Evolutionary conservation across 768 basidiomycete genomes (phyloP).

Genomic region (Tylopilus sp.): DNA sequence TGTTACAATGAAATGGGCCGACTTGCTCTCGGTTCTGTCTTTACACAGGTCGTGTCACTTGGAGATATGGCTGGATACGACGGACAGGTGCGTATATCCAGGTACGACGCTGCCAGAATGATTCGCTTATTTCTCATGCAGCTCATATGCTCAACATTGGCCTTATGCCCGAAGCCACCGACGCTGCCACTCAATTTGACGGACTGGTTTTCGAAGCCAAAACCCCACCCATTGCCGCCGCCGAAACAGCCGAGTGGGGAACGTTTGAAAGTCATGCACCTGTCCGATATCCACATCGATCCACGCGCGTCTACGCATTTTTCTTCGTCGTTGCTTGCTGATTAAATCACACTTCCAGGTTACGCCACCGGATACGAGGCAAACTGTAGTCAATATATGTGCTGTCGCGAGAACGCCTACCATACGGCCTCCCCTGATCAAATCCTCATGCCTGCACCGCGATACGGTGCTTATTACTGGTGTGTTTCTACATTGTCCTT

Average conservation of each 20-base stretch:
- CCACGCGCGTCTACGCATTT: slow-evolving; percentile 37
- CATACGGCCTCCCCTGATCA: slow-evolving; percentile 47
- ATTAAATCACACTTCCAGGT: slow-evolving; percentile 34
- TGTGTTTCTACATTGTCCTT: not conserved
- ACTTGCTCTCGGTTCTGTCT: too few relatives aligned
- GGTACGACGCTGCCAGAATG: not conserved
- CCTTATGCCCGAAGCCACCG: slow-evolving; percentile 28
- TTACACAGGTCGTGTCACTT: too few relatives aligned
- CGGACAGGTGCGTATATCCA: slow-evolving; percentile 38
- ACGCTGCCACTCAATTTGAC: slow-evolving; percentile 37
- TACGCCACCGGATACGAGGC: slow-evolving; percentile 66
- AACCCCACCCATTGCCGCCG: slow-evolving; percentile 43
- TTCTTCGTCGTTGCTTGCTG: too few relatives aligned
- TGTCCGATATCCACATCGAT: slow-evolving; percentile 45
- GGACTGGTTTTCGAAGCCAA: slow-evolving; percentile 50
- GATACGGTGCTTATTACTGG: slow-evolving; percentile 48
- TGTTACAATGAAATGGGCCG: too few relatives aligned
- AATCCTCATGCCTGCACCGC: slow-evolving; percentile 53
- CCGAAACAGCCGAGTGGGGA: slow-evolving; percentile 42
- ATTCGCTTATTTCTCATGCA: not conserved
- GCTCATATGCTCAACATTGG: slow-evolving; percentile 32
- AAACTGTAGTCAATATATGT: slow-evolving; percentile 60
- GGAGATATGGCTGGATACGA: slow-evolving; percentile 35
- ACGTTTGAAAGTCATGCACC: slow-evolving; percentile 46
- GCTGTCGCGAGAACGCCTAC: slow-evolving; percentile 54